Conservation (phyloP, 495 filamentous ascomycete species). For the Neurospora sp. region DNA sequence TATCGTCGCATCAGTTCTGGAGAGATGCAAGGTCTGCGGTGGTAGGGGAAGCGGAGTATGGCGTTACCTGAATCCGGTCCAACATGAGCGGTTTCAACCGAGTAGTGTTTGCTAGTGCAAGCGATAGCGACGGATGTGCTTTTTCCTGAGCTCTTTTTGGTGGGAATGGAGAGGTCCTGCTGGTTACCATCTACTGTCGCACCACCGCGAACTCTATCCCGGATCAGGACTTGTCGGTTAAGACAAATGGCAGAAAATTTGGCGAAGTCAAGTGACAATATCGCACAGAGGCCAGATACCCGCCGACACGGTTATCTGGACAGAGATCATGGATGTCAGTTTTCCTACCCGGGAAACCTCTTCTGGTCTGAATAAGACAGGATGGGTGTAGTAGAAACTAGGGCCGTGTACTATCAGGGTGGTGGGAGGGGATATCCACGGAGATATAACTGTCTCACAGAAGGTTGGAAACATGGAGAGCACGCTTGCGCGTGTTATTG, state of each 20-base stretch:
- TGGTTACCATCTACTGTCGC: not conserved
- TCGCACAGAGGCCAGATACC: not conserved
- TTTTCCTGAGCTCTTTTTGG: not conserved
- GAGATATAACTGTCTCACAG: not conserved
- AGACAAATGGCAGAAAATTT: not conserved
- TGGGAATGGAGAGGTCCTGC: not conserved
- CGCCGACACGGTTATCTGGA: not conserved
- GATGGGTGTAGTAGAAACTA: not conserved
- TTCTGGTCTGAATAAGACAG: not conserved
- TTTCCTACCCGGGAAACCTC: not conserved
- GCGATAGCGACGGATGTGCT: not conserved
- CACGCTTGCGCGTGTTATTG: not conserved
- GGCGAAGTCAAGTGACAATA: not conserved
- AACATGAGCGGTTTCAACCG: not conserved
- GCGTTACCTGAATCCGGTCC: not conserved
- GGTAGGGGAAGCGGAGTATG: not conserved
- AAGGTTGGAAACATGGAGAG: not conserved
- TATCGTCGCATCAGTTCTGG: not conserved
- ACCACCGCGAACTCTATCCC: not conserved
- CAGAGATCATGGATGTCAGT: not conserved
- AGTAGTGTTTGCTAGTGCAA: not conserved
- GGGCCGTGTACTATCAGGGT: not conserved
- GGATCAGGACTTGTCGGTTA: not conserved
- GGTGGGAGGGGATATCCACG: not conserved
- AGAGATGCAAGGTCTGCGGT: not conserved